Base-by-base conservation (phyloP, 371 early-diverging fungal species). In the Circinella umbellata region DNA sequence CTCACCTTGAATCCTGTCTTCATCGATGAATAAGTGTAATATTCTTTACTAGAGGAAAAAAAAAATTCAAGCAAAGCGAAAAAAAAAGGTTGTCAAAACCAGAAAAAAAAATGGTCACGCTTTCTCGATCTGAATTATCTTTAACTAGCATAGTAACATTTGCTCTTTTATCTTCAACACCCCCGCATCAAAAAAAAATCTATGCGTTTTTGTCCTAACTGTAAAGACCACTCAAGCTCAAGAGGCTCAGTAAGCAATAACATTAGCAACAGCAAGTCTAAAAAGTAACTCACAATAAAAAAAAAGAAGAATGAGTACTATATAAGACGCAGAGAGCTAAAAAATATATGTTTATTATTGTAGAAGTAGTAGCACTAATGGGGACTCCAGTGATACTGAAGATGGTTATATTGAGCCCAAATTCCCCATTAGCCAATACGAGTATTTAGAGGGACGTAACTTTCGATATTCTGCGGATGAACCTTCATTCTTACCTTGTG, bases 401-500 rank as follows among this genome's bases (percentile, higher is more conserved):
- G 72, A 67, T 18, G 61, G 63, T 34, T 57, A n/a, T 5, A 46
- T 48, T 9, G 78, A 81, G 46, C 78, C 82, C 8, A 79, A 77
- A 61, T 82, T 82, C 54, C 77, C 76, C 35, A 68, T 75, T 27
- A 60, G 63, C 36, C 67, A 72, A 11, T 76, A 70, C 61, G 80
- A 82, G 34, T 77, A 74, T 51, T 54, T 79, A 4, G 78, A 79
- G 59, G 82, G 82, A 9, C 66, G 82, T 9, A 73, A 77, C 27
- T 64, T 65, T 53, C 73, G 66, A 27, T 61, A 71, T 11, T 68
- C 64, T 14, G 64, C 53, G 14, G 68, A 67, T 13, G 72, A 66
- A 34, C 66, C 72, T 35, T 67, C 74, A 20, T 74, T 83, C 20
- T 61, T 83, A 63, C 83, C 83, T 20, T 79, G 77, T 55, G 83